phyloP scores from a whole-genome alignment of 129 eudicot genomes.

The Dittrichia graveolens region DNA sequence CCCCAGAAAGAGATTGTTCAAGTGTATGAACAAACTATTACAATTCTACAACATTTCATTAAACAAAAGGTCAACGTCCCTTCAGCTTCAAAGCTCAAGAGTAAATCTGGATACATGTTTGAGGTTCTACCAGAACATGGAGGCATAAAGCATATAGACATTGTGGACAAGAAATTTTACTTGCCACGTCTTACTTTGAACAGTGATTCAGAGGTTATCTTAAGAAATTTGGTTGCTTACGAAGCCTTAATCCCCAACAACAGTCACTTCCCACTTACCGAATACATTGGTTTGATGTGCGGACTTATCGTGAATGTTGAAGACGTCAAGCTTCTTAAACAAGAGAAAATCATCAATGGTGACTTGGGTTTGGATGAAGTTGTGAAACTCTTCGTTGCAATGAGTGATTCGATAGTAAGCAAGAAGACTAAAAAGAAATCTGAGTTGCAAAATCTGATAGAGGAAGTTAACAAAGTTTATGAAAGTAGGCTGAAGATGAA shows the following conservation, averaged over 20 bases:
- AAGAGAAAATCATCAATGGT: slow-evolving; percentile 22
- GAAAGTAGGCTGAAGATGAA: not conserved
- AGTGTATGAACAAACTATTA: not conserved
- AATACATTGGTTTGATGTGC: slow-evolving; percentile 43
- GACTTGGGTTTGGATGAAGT: slow-evolving; percentile 27
- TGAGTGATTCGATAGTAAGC: slow-evolving; percentile 25
- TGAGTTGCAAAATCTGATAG: not conserved
- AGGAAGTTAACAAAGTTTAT: not conserved
- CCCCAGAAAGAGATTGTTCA: not conserved
- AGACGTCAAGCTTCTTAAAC: slow-evolving; percentile 38
- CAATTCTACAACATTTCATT: not conserved
- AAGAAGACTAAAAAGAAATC: not conserved
- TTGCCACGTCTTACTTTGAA: slow-evolving; percentile 39
- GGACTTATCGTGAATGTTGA: slow-evolving; percentile 35
- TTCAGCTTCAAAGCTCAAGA: slow-evolving; percentile 29
- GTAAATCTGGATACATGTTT: slow-evolving; percentile 17
- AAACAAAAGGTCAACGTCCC: slow-evolving; percentile 29
- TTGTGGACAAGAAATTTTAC: slow-evolving; percentile 3
- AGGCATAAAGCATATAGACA: slow-evolving; percentile 19
- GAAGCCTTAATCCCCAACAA: slow-evolving; percentile 11
- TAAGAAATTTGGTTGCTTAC: slow-evolving; percentile 49
- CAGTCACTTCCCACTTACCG: not conserved
- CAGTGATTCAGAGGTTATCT: slow-evolving; percentile 32
- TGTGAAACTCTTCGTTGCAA: slow-evolving; percentile 38
- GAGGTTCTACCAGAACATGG: not conserved